Conservation (phyloP, 371 early-diverging fungal species). For the Coemansia sp. region DNA sequence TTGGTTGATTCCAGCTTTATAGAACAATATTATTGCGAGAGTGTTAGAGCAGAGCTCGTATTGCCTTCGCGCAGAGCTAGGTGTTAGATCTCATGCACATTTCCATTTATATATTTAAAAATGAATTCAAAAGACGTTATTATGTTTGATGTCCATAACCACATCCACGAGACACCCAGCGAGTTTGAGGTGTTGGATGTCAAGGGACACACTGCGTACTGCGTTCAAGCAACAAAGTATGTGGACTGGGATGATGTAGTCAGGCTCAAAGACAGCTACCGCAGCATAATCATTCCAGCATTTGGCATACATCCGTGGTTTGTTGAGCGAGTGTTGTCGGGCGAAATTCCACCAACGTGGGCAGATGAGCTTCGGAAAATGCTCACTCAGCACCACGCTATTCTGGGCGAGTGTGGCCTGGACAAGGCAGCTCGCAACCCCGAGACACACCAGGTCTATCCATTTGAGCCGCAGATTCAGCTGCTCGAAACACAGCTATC, state of each 20-base stretch:
- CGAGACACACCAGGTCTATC: slow-evolving; percentile 53
- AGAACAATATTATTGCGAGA: slow-evolving; percentile 13
- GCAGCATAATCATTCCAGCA: slow-evolving; percentile 54
- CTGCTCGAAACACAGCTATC: slow-evolving; percentile 69
- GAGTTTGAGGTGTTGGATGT: slow-evolving; percentile 24
- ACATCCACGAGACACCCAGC: slow-evolving; percentile 54
- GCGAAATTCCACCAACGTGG: slow-evolving; percentile 47
- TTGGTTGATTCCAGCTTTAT: slow-evolving; percentile 43
- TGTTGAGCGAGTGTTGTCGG: slow-evolving; percentile 44
- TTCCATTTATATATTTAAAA: not conserved
- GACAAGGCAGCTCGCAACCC: slow-evolving; percentile 69
- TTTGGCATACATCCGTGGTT: slow-evolving; percentile 78
- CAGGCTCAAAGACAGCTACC: slow-evolving; percentile 36
- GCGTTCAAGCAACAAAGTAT: slow-evolving; percentile 52
- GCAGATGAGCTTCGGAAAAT: slow-evolving; percentile 23
- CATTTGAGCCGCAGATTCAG: slow-evolving; percentile 66
- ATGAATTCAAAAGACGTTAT: not conserved
- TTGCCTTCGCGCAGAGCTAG: slow-evolving; percentile 14
- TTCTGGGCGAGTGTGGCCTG: slow-evolving; percentile 83
- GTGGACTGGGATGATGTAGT: slow-evolving; percentile 55
- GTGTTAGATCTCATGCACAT: slow-evolving; percentile 38
- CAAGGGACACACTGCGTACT: slow-evolving; percentile 15
- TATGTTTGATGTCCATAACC: slow-evolving; percentile 58
- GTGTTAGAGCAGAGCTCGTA: slow-evolving; percentile 31
- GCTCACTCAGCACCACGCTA: slow-evolving; percentile 24